These are phyloP conservation scores for Sphenostylis stenocarpa DNA, from an alignment of 306 rosid genomes.

Conservation along the genomic window DNA sequence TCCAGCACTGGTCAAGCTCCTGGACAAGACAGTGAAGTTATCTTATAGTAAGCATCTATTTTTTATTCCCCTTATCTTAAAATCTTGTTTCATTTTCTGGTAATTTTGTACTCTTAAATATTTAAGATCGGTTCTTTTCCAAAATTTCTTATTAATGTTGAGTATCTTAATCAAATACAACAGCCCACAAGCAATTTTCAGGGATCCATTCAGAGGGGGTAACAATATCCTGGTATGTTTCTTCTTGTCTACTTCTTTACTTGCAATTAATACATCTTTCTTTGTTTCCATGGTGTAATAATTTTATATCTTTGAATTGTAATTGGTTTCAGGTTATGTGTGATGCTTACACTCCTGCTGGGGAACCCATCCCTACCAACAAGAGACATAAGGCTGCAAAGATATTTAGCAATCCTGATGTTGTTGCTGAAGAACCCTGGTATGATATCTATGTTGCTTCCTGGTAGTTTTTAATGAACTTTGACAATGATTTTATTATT, in stretches of 20 bases:
- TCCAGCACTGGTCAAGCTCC: slow-evolving; percentile 96
- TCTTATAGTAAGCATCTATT: slow-evolving; percentile 55
- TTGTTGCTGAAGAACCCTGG: slow-evolving; percentile 71
- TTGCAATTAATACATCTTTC: neutral
- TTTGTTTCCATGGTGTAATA: neutral
- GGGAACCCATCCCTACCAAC: slow-evolving; percentile 73
- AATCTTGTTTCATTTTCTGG: neutral
- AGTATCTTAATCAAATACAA: slow-evolving; percentile 21
- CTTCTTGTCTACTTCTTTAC: neutral
- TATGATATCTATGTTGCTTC: neutral
- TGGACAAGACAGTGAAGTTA: slow-evolving; percentile 89
- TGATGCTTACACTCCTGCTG: slow-evolving; percentile 66
- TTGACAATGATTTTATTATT: neutral
- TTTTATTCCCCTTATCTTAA: neutral
- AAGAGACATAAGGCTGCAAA: slow-evolving; percentile 66
- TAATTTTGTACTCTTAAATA: neutral
- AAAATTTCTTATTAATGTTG: neutral
- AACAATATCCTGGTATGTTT: slow-evolving; percentile 67
- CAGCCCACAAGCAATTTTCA: slow-evolving; percentile 94
- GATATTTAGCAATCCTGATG: slow-evolving; percentile 66
- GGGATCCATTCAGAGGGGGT: slow-evolving; percentile 91
- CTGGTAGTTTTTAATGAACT: neutral
- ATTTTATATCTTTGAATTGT: neutral
- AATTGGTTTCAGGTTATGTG: slow-evolving; percentile 58
- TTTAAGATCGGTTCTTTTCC: neutral